Conservation (phyloP, 768 basidiomycete genomes). For the Melanogaster broomeanus region DNA sequence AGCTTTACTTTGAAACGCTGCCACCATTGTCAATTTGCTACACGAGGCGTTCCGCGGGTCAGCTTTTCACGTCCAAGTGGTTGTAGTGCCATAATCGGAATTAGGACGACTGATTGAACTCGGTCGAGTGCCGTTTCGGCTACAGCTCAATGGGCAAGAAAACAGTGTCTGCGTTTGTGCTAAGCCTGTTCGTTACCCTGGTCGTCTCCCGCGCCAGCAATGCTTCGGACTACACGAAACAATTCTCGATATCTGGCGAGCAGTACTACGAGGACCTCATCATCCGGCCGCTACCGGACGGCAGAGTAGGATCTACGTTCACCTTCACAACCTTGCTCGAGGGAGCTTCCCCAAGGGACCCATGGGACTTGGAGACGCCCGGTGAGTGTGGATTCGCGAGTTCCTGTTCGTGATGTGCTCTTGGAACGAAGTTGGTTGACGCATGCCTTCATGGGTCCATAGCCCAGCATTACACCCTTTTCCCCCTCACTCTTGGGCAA, state of each 20-base stretch:
- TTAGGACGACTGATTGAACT: neutral
- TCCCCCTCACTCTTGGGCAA: conserved; percentile 85
- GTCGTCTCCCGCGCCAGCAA: conserved; percentile 2
- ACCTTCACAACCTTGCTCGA: conserved; percentile 69
- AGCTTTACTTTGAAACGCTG: no score
- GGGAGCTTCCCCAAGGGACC: conserved; percentile 56
- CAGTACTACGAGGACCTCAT: conserved; percentile 51
- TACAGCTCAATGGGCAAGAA: neutral
- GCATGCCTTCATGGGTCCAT: neutral
- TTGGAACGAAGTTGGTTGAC: neutral
- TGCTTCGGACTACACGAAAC: neutral
- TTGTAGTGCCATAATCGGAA: neutral
- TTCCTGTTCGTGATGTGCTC: neutral
- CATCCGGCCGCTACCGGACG: conserved; percentile 71
- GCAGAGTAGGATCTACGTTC: conserved; percentile 80
- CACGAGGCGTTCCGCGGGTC: neutral
- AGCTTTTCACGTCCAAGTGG: neutral
- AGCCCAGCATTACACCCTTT: conserved; percentile 87
- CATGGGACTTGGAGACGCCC: conserved; percentile 43
- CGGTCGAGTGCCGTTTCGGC: no score
- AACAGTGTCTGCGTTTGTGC: conserved; percentile 1
- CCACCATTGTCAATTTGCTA: no score
- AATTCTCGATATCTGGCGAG: conserved; percentile 22
- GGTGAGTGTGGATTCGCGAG: conserved; percentile 44
- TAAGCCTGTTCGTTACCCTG: conserved; percentile 10